Conservation (phyloP, 108 stramenopile species). For the Cyclotella choctawhatcheeana region DNA sequence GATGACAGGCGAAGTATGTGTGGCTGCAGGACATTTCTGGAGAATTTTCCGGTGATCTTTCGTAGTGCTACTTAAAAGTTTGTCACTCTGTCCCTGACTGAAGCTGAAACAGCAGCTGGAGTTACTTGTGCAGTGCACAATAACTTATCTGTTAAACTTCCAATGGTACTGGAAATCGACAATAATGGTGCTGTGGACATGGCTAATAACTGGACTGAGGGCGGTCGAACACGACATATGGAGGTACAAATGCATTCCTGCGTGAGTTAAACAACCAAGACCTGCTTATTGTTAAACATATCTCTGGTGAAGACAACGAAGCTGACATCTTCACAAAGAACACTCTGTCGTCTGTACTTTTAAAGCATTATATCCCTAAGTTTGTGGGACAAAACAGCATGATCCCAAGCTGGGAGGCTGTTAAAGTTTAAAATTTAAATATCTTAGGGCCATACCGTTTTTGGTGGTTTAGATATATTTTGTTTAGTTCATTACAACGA, state of each 20-base stretch:
- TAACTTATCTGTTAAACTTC: background rate
- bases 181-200: slow-evolving; percentile 24
- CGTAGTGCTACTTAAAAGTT: background rate
- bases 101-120: background rate
- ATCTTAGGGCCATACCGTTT: too few species aligned
- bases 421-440: too few species aligned
- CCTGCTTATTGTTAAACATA: slow-evolving; percentile 3
- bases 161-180: background rate
- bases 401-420: too few species aligned
- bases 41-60: too few species aligned
- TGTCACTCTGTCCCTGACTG: background rate
- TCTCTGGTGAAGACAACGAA: slow-evolving; percentile 14
- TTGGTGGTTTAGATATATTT: too few species aligned
- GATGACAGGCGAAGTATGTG: too few species aligned
- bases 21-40: too few species aligned
- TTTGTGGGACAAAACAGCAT: too few species aligned
- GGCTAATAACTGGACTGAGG: slow-evolving; percentile 22
- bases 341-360: too few species aligned
- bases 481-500: too few species aligned
- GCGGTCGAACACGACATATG: slow-evolving; percentile 20
- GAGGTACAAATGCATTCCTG: slow-evolving; percentile 5
- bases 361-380: too few species aligned
- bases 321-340: slow-evolving; percentile 27
- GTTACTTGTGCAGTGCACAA: background rate
- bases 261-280: slow-evolving; percentile 23